Base-by-base conservation (phyloP, 768 basidiomycete species). In the Boletus rubropictus region DNA sequence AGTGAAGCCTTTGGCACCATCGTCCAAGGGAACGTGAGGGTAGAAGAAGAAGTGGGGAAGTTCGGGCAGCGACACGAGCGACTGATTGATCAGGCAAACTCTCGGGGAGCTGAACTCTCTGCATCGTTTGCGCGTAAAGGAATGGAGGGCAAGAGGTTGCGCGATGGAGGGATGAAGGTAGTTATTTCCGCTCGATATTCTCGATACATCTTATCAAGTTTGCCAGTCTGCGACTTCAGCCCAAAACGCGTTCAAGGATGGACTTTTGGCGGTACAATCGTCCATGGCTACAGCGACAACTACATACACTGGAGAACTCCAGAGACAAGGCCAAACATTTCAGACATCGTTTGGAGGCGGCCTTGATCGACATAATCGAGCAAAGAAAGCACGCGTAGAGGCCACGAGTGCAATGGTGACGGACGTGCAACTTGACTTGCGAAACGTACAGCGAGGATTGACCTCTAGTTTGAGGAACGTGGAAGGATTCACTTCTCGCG, bases 351-450 rank as follows among this genome's bases (percentile, higher is more conserved):
- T 70, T 50, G 65, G 65, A 37, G 63, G 50, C 82, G 86, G 79
- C 27, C 74, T 86, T 51, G 80, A 87, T 50, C 73, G 78, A 50
- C 69, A 84, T 56, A 66, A 69, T 35, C 72, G 77, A 44, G 75
- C 80, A 14, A 91, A 91, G 59, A 76, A 82, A 39, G 81, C 81
- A 32, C 77, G 88, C 35, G 57, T 82, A 3, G 85, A 87, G 42
- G 72, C 75, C 9, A 81, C 78, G 17, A 69, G 72, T 34, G 60
- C 68, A 3, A 66, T 86, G 57, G 67, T 66, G 25, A 63, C 69
- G 5, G 75, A 80, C 27, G 57, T 79, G 28, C 75, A 81, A 51
- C 69, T 73, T 27, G 74, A 80, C 40, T 78, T 78, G 56, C 71
- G 72, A 20, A 65, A 69, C 44, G 56, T 82, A 46, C 78, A 81